Percentiles rank a stretch among this genome's conserved stretches.
These are phyloP conservation scores for Wickerhamomyces bovis DNA, from an alignment of 805 yeast species.

Conservation along the genomic window DNA sequence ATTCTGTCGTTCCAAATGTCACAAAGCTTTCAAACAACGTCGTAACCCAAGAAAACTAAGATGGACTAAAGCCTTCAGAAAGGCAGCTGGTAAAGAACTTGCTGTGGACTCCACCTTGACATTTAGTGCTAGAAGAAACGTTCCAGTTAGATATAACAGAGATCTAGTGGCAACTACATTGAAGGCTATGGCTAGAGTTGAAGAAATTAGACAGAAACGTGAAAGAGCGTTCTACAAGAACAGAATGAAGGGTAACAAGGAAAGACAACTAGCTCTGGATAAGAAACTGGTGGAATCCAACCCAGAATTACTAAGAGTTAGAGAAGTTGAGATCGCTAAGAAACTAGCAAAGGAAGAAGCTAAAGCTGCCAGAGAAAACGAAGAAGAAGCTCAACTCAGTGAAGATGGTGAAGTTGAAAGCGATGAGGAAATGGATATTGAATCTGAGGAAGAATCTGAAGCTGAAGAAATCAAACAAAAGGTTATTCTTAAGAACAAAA, in stretches of 20 bases:
- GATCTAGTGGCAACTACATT: constrained; percentile 91
- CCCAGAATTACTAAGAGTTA: constrained; percentile 84
- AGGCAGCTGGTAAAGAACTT: constrained; percentile 97
- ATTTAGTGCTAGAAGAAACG: constrained; percentile 95
- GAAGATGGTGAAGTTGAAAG: constrained; percentile 46
- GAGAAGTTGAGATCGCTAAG: constrained; percentile 86
- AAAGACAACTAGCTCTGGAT: constrained; percentile 76
- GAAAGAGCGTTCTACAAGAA: constrained; percentile 98
- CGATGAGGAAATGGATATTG: constrained; percentile 56
- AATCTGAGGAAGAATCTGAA: constrained; percentile 46
- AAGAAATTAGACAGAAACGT: constrained; percentile 92
- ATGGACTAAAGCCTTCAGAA: constrained; percentile 99
- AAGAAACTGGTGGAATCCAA: constrained; percentile 81
- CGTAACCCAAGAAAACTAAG: constrained; percentile 96
- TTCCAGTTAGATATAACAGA: constrained; percentile 96
- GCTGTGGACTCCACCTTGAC: constrained; percentile 96
- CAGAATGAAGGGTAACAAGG: constrained; percentile 97
- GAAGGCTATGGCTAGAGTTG: constrained; percentile 92
- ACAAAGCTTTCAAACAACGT: constrained; percentile 94
- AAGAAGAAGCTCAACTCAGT: constrained; percentile 40
- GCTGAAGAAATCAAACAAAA: constrained; percentile 43
- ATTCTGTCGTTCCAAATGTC: constrained; percentile 97
- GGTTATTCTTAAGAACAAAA: constrained; percentile 26
- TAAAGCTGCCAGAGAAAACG: constrained; percentile 42
- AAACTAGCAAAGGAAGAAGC: constrained; percentile 66